Evolutionary conservation across 371 early-diverging fungal genomes (phyloP), one percentile per base, ranked within the genome.

Genomic region (Nematocida homosporus): DNA sequence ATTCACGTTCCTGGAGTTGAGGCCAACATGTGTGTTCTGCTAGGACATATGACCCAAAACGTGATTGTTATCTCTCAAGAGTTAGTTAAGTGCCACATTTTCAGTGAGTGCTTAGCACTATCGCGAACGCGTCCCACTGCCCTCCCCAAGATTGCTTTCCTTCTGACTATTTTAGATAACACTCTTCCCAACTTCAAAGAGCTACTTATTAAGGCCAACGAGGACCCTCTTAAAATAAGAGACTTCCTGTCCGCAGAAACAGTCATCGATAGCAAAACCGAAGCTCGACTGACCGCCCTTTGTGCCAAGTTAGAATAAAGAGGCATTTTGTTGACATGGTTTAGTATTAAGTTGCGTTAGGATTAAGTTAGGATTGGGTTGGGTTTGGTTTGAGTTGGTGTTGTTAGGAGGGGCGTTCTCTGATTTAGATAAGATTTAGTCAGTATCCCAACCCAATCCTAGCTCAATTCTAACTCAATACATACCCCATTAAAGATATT

Each of bases 41-140:
- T 72, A 2, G 75, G 75, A 30, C 44, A 61, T 35, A 72, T 72
- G 32, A 16, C 75, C 16, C 75, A 72, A 42, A 72, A 72, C 32
- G 61, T 60, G 27, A 44, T 53, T 40, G 59, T 52, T 1, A 64
- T 72, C 5, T 50, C 75, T 6, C 30, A 35, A 27, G 50, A 60
- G 48, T 52, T 72, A 4, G n/a, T 72, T 5, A 27, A 34, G 10
- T 23, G 38, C 6, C 2, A 34, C 0, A 59, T 72, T 3, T 32
- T 72, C 20, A 29, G 20, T 3, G 41, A 61, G 52, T 41, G 50
- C 48, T 48, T 72, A 2, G 48, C 8, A 20, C 32, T 72, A 18
- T 72, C 52, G 34, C 52, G 42, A 32, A 61, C 23, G 10, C 47
- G 30, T 20, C 75, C 75, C 29, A 44, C 44, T 25, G 32, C 59